Conservation (phyloP, 2,329 filamentous ascomycete genomes). For the Penicillium psychrosexuale region DNA sequence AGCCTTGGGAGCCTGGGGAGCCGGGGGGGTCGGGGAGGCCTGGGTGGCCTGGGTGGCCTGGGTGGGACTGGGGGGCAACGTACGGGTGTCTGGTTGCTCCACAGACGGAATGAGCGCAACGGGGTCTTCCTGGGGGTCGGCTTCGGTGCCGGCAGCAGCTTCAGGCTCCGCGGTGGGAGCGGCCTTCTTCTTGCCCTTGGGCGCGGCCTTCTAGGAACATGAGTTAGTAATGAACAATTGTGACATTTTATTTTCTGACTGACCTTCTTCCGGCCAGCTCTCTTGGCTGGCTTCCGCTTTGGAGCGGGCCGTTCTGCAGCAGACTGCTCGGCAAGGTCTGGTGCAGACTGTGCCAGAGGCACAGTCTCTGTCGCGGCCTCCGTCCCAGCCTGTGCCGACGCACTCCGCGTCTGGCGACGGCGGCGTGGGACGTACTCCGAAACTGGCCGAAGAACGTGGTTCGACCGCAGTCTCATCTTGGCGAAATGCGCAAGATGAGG, state of each 20-base stretch:
- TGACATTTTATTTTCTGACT: background rate
- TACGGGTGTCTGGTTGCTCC: constrained; percentile 3
- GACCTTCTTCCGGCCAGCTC: background rate
- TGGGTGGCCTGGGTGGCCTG: too few species aligned
- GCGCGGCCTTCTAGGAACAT: background rate
- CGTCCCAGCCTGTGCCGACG: constrained; percentile 15
- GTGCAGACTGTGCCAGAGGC: background rate
- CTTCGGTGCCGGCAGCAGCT: background rate
- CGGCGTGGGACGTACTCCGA: constrained; percentile 11
- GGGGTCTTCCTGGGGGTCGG: background rate
- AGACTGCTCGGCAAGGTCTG: background rate
- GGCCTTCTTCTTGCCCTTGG: background rate
- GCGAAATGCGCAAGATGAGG: constrained; percentile 1
- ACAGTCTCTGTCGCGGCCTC: background rate
- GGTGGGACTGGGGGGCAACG: background rate
- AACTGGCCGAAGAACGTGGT: constrained; percentile 36
- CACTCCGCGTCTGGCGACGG: constrained; percentile 18
- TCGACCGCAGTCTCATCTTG: constrained; percentile 41
- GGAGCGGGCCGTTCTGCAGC: constrained; percentile 2
- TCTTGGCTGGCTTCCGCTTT: constrained; percentile 2
- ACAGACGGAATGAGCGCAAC: background rate
- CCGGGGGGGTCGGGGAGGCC: too few species aligned
- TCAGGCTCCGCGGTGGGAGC: background rate
- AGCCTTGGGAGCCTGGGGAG: too few species aligned
- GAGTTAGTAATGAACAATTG: background rate